phyloP scores from a whole-genome alignment of 805 yeast genomes.

The Wickerhamomyces xylosicus region DNA sequence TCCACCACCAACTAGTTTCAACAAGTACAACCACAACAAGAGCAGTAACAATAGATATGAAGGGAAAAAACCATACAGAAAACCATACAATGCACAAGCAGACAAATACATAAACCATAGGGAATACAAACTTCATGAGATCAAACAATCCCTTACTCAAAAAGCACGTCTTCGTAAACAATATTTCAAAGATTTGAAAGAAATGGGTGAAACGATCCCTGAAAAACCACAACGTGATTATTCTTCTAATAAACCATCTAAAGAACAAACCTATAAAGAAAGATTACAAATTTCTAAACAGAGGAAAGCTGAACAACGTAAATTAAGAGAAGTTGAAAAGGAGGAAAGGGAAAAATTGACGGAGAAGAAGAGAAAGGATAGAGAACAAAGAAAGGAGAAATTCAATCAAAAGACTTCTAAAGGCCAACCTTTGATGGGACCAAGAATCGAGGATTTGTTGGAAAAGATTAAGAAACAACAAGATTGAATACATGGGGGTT shows the following conservation, averaged over 20 bases:
- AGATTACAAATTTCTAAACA: slow-evolving; percentile 26
- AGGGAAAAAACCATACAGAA: not conserved
- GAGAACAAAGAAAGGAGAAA: slow-evolving; percentile 27
- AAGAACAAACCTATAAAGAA: slow-evolving; percentile 22
- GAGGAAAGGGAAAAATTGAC: slow-evolving; percentile 26
- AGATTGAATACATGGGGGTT: too few species aligned
- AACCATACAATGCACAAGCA: not conserved
- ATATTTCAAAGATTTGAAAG: slow-evolving; percentile 69
- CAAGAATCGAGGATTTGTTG: slow-evolving; percentile 67
- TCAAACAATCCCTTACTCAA: slow-evolving; percentile 66
- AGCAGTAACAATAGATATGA: too few species aligned
- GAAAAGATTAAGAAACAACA: slow-evolving; percentile 65
- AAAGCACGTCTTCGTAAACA: slow-evolving; percentile 73
- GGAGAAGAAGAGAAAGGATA: slow-evolving; percentile 28
- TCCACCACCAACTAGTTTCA: not conserved
- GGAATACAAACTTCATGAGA: slow-evolving; percentile 33
- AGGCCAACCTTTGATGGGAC: slow-evolving; percentile 92
- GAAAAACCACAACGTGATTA: slow-evolving; percentile 22
- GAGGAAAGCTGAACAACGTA: slow-evolving; percentile 22
- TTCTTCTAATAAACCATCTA: slow-evolving; percentile 5
- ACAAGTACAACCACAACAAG: not conserved
- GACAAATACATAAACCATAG: not conserved
- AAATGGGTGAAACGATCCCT: slow-evolving; percentile 53
- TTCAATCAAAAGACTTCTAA: slow-evolving; percentile 45
- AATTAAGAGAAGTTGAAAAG: slow-evolving; percentile 28